phyloP scores from a whole-genome alignment of 129 eudicot species.

The Flaveria sonorensis region DNA sequence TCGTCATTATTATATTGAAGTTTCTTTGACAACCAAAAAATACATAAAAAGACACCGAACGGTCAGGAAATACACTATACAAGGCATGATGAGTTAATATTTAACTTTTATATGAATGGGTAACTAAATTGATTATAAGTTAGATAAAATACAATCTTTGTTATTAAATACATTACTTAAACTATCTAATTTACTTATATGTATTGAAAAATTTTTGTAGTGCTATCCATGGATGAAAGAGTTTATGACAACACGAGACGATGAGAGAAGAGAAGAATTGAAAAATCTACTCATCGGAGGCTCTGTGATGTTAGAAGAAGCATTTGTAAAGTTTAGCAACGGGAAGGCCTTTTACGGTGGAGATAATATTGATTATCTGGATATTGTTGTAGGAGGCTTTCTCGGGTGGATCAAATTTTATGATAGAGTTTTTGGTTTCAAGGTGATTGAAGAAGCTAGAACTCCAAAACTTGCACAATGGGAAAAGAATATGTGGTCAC shows the following conservation, averaged over 20 bases:
- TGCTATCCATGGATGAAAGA: background rate
- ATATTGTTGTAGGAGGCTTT: conserved; percentile 49
- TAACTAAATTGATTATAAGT: too few species aligned
- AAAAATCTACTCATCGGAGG: conserved; percentile 18
- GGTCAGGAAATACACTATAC: too few species aligned
- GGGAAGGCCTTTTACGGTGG: conserved; percentile 55
- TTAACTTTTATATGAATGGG: too few species aligned
- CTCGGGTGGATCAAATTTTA: conserved; percentile 46
- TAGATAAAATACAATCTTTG: too few species aligned
- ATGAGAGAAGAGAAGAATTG: conserved; percentile 14
- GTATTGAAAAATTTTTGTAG: too few species aligned
- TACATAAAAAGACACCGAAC: too few species aligned
- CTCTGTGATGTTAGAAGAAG: conserved; percentile 41
- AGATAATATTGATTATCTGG: conserved; percentile 48
- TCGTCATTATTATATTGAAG: too few species aligned
- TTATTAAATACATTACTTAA: too few species aligned
- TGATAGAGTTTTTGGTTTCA: conserved; percentile 9
- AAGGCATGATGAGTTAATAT: too few species aligned
- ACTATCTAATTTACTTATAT: too few species aligned
- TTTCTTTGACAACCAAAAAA: too few species aligned
- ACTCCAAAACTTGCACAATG: conserved; percentile 35
- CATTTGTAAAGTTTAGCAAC: conserved; percentile 45
- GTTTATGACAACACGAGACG: conserved; percentile 2
- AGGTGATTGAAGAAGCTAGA: conserved; percentile 34
- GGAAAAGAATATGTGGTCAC: conserved; percentile 35